phyloP scores from a whole-genome alignment of 768 basidiomycete genomes.

The Auricularia sp. region DNA sequence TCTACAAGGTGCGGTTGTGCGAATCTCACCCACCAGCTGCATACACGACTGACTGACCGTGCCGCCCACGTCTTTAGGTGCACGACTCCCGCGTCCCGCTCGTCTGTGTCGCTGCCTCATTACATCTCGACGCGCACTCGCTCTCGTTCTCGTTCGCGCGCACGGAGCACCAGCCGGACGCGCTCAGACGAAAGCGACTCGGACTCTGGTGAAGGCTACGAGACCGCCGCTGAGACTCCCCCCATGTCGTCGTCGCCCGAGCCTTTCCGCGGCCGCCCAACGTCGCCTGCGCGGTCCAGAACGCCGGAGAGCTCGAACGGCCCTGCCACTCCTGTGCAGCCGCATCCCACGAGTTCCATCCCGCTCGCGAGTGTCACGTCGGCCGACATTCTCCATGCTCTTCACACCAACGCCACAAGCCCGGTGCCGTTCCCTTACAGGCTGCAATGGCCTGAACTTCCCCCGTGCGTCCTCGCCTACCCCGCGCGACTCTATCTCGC shows the following conservation, averaged over 20 bases:
- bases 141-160: not conserved
- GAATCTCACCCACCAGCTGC: too few relatives aligned
- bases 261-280: not conserved
- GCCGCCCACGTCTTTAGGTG: not conserved
- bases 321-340: not conserved
- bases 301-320: not conserved
- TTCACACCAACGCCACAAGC: not conserved
- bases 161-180: not conserved
- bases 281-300: not conserved
- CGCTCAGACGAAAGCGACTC: not conserved
- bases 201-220: not conserved
- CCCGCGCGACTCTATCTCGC: not conserved
- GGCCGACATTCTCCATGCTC: not conserved
- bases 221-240: not conserved
- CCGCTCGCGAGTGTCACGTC: not conserved
- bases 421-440: not conserved
- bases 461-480: not conserved
- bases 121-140: not conserved
- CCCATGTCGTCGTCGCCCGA: not conserved
- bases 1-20: not conserved
- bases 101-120: not conserved
- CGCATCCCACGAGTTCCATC: not conserved
- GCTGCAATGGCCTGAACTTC: not conserved
- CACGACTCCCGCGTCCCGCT: not conserved
- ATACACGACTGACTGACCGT: too few relatives aligned